Conservation (phyloP, 805 yeast species). For the Danielia oregonensis region DNA sequence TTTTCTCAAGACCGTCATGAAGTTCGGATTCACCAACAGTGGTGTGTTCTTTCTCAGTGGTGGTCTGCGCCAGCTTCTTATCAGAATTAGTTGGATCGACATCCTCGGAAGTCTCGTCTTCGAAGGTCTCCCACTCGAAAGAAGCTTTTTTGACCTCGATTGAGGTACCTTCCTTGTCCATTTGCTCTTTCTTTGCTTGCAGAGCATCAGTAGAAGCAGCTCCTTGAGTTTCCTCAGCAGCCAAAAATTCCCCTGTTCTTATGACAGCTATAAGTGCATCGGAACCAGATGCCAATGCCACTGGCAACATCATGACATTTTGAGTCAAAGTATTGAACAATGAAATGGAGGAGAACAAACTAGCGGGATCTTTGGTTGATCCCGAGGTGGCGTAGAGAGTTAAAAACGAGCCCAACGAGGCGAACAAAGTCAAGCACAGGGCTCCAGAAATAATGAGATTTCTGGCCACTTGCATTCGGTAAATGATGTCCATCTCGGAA, state of each 20-base stretch:
- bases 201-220: slow-evolving; percentile 25
- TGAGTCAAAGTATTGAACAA: slow-evolving; percentile 59
- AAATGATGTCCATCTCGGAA: slow-evolving; percentile 58
- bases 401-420: slow-evolving; percentile 60
- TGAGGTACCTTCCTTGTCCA: slow-evolving; percentile 36
- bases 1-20: not conserved
- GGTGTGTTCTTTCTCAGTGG: not conserved
- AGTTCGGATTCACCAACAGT: not conserved
- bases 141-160: slow-evolving; percentile 49
- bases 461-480: slow-evolving; percentile 61
- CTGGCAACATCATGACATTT: slow-evolving; percentile 66
- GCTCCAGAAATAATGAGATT: slow-evolving; percentile 58
- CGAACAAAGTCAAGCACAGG: slow-evolving; percentile 61
- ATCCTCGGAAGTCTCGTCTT: slow-evolving; percentile 1
- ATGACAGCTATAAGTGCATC: slow-evolving; percentile 63
- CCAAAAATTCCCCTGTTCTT: slow-evolving; percentile 53
- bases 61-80: not conserved
- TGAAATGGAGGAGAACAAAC: slow-evolving; percentile 66
- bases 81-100: not conserved
- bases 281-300: slow-evolving; percentile 62
- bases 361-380: slow-evolving; percentile 47
- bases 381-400: slow-evolving; percentile 30
- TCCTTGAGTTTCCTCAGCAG: slow-evolving; percentile 39
- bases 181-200: slow-evolving; percentile 17
- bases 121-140: slow-evolving; percentile 61